phyloP scores from a whole-genome alignment of 495 filamentous ascomycete species.

The Aspergillus sclerotiicarbonarius region DNA sequence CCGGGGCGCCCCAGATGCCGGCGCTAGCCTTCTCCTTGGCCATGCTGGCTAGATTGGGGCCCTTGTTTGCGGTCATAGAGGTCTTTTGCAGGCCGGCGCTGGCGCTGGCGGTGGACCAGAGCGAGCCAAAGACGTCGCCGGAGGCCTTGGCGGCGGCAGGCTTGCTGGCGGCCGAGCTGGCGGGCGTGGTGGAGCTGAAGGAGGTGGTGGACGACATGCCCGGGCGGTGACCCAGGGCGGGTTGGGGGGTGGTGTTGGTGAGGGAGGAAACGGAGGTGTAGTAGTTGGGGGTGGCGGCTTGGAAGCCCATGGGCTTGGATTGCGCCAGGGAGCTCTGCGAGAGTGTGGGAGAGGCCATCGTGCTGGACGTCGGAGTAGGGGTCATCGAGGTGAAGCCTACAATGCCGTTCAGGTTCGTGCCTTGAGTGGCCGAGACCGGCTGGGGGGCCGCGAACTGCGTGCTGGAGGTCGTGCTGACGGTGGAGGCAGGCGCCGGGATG shows the following conservation, averaged over 20 bases:
- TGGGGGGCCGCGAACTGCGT: constrained; percentile 78
- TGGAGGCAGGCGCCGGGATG: constrained; percentile 54
- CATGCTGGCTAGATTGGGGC: constrained; percentile 80
- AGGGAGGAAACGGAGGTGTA: constrained; percentile 73
- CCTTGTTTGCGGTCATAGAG: constrained; percentile 59
- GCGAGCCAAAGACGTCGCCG: constrained; percentile 81
- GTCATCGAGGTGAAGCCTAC: constrained; percentile 79
- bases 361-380: constrained; percentile 55
- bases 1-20: constrained; percentile 82
- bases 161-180: constrained; percentile 37
- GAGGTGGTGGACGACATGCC: constrained; percentile 36
- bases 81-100: constrained; percentile 77
- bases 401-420: constrained; percentile 73
- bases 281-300: constrained; percentile 84
- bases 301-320: constrained; percentile 63
- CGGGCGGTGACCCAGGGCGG: constrained; percentile 30
- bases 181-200: constrained; percentile 31
- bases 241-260: constrained; percentile 22
- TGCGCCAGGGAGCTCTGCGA: constrained; percentile 46
- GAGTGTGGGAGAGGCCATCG: constrained; percentile 48
- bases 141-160: constrained; percentile 53
- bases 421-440: constrained; percentile 77
- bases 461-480: constrained; percentile 60
- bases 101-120: constrained; percentile 78
- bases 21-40: constrained; percentile 94